These are phyloP conservation scores for Suhomyces anneliseae DNA, from an alignment of 1,139 yeast species.

Conservation along the genomic window DNA sequence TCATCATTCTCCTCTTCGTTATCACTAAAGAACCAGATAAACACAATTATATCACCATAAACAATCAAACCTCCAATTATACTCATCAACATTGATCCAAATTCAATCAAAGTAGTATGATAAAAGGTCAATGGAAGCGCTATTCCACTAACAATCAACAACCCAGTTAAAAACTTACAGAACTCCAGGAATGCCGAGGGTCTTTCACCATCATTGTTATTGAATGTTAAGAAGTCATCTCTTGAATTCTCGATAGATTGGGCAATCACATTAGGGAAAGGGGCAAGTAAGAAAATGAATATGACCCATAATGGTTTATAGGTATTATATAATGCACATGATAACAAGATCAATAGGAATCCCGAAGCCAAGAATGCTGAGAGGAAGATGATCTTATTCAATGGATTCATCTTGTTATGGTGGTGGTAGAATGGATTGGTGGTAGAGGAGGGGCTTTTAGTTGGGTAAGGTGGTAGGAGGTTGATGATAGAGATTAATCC, in stretches of 20 bases:
- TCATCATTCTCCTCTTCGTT: slow-evolving; percentile 56
- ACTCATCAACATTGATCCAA: slow-evolving; percentile 65
- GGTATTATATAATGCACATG: slow-evolving; percentile 72
- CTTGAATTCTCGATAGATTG: slow-evolving; percentile 42
- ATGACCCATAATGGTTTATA: slow-evolving; percentile 73
- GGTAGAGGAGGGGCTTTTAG: no score
- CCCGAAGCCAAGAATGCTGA: slow-evolving; percentile 74
- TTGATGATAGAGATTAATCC: no score
- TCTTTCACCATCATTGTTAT: slow-evolving; percentile 42
- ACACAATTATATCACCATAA: slow-evolving; percentile 67
- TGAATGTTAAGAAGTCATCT: slow-evolving; percentile 66
- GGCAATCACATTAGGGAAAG: slow-evolving; percentile 61
- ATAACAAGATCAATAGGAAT: slow-evolving; percentile 65
- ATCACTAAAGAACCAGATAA: slow-evolving; percentile 67
- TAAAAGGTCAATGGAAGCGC: slow-evolving; percentile 64
- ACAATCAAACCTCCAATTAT: slow-evolving; percentile 69
- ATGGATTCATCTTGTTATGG: slow-evolving; percentile 43
- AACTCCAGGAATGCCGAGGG: slow-evolving; percentile 57
- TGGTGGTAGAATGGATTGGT: not conserved
- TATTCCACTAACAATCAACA: slow-evolving; percentile 66
- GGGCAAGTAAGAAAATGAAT: slow-evolving; percentile 64
- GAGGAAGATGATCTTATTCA: slow-evolving; percentile 68
- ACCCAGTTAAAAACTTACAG: slow-evolving; percentile 63
- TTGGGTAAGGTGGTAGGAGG: no score
- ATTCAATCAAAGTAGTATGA: slow-evolving; percentile 56